Percentiles rank a stretch among this genome's conserved stretches.
These are phyloP conservation scores for Saccharomycopsis sp. DNA, from an alignment of 805 yeast genomes.

Conservation along the genomic window DNA sequence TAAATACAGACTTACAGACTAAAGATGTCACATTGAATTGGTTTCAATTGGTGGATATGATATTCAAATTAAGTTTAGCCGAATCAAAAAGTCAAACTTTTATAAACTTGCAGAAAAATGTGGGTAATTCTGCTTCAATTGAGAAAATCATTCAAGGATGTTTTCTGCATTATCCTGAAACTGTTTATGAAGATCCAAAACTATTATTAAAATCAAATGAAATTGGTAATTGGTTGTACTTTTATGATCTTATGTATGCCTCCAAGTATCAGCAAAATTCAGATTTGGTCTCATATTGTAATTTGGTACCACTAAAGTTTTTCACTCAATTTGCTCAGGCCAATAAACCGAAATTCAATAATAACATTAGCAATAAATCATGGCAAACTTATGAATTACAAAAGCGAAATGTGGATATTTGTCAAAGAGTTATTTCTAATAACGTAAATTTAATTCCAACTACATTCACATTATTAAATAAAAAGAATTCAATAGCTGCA, in stretches of 20 bases:
- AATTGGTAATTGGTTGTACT: slow-evolving; percentile 70
- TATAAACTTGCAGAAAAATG: slow-evolving; percentile 34
- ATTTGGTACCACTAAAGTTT: slow-evolving; percentile 53
- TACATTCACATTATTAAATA: slow-evolving; percentile 17
- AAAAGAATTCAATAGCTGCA: slow-evolving; percentile 3
- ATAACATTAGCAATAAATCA: slow-evolving; percentile 21
- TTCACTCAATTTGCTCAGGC: slow-evolving; percentile 60
- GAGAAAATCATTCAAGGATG: slow-evolving; percentile 70
- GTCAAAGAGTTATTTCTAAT: slow-evolving; percentile 22
- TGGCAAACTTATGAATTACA: slow-evolving; percentile 19
- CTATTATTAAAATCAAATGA: slow-evolving; percentile 47
- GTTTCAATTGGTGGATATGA: slow-evolving; percentile 54
- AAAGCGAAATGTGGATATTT: slow-evolving; percentile 24
- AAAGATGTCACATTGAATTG: slow-evolving; percentile 64
- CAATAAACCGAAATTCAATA: slow-evolving; percentile 33
- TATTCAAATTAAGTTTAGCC: slow-evolving; percentile 49
- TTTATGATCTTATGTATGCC: slow-evolving; percentile 52
- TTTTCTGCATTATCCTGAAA: slow-evolving; percentile 52
- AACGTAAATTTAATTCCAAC: slow-evolving; percentile 23
- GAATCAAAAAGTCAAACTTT: slow-evolving; percentile 42
- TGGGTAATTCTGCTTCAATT: slow-evolving; percentile 9
- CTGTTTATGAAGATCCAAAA: slow-evolving; percentile 52
- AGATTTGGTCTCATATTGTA: slow-evolving; percentile 46
- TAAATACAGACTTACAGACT: slow-evolving; percentile 21
- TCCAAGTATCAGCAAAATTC: slow-evolving; percentile 37